Conservation (phyloP, 2,329 filamentous ascomycete genomes). For the Cladosporium sp. region DNA sequence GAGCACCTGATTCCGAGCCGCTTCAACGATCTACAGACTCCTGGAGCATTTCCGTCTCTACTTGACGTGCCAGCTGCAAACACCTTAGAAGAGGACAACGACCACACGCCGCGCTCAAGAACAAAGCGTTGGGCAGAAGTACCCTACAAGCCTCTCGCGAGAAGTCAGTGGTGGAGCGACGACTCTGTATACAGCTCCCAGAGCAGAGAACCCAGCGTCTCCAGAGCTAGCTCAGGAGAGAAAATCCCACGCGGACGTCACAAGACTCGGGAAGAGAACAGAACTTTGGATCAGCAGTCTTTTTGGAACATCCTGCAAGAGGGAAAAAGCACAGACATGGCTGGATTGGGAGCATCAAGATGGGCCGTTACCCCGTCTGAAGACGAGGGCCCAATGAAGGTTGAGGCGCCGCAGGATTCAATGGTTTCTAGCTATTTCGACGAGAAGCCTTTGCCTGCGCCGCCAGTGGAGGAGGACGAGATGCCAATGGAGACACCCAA, state of each 20-base stretch:
- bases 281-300: slow-evolving; percentile 46
- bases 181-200: slow-evolving; percentile 57
- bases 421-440: slow-evolving; percentile 4
- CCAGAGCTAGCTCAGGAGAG: slow-evolving; percentile 13
- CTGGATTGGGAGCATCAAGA: slow-evolving; percentile 27
- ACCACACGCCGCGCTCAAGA: slow-evolving; percentile 27
- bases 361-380: slow-evolving; percentile 26
- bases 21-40: slow-evolving; percentile 20
- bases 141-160: slow-evolving; percentile 52
- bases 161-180: slow-evolving; percentile 80
- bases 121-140: slow-evolving; percentile 31
- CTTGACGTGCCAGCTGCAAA: slow-evolving; percentile 12
- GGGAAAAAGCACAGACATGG: slow-evolving; percentile 34
- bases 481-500: slow-evolving; percentile 1
- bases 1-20: slow-evolving; percentile 32
- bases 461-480: slow-evolving; percentile 5
- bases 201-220: slow-evolving; percentile 13
- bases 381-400: slow-evolving; percentile 11
- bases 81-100: slow-evolving; percentile 18
- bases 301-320: slow-evolving; percentile 42
- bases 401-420: not conserved
- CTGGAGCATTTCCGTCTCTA: slow-evolving; percentile 15
- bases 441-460: slow-evolving; percentile 8
- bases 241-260: slow-evolving; percentile 25
- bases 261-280: slow-evolving; percentile 39